Evolutionary conservation across 2,329 filamentous ascomycete species (phyloP).

Genomic region (Fusarium pilosicola): DNA sequence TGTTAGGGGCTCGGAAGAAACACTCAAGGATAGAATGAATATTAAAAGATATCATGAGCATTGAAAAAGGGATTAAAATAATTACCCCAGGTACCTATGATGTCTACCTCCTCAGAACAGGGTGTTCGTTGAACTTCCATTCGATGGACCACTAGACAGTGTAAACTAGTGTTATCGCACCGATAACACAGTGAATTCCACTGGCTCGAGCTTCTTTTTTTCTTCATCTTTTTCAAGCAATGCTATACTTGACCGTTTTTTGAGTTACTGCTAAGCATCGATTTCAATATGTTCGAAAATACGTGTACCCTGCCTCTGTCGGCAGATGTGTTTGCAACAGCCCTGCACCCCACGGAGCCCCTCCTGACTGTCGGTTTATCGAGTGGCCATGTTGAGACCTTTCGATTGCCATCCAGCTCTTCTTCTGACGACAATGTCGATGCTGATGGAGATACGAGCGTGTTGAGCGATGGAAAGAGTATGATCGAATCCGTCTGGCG

Average conservation of each 20-base stretch:
- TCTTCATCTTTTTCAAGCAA: background rate
- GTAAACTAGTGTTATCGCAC: background rate
- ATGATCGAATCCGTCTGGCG: slow-evolving; percentile 86
- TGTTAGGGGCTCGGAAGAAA: background rate
- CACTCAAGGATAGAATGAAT: no score
- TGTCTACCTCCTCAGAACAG: background rate
- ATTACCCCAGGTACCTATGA: background rate
- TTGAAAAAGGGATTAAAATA: no score
- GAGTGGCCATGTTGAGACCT: slow-evolving; percentile 86
- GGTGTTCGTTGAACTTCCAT: background rate
- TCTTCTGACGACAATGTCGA: slow-evolving; percentile 62
- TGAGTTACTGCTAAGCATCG: background rate
- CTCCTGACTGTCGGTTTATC: slow-evolving; percentile 87
- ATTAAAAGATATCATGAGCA: background rate
- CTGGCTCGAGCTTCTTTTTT: slow-evolving; percentile 8
- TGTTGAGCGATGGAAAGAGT: slow-evolving; percentile 71
- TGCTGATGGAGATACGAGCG: slow-evolving; percentile 59
- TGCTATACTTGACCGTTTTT: background rate
- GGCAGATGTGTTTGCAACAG: slow-evolving; percentile 88
- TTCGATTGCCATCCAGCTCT: slow-evolving; percentile 71
- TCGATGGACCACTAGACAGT: background rate
- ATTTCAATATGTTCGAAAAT: slow-evolving; percentile 81
- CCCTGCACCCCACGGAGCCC: slow-evolving; percentile 84
- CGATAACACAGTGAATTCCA: background rate
- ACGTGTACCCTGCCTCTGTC: slow-evolving; percentile 88